A percentile compares a stretch with the other conserved stretches of the same genome.
Conservation (phyloP, 2,329 filamentous ascomycete genomes). For the Fusarium setosum region DNA sequence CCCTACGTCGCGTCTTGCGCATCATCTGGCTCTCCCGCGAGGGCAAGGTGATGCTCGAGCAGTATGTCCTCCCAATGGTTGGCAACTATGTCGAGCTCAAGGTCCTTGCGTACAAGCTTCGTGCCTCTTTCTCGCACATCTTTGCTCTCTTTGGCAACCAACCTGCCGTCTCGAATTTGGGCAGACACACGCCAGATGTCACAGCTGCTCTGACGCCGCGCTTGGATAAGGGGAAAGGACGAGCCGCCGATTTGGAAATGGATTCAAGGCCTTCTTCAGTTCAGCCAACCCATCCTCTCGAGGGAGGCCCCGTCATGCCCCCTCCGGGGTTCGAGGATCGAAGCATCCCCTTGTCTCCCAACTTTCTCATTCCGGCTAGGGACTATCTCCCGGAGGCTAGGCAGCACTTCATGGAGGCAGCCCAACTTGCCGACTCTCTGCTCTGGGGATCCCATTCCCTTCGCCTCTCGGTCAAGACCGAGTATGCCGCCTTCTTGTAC, state of each 20-base stretch:
- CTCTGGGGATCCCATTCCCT: slow-evolving; percentile 92
- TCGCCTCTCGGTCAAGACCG: slow-evolving; percentile 88
- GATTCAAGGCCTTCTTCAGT: slow-evolving; percentile 57
- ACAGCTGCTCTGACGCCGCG: slow-evolving; percentile 50
- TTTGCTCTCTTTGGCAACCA: slow-evolving; percentile 97
- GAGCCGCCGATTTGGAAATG: slow-evolving; percentile 56
- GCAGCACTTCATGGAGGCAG: slow-evolving; percentile 82
- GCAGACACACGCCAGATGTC: slow-evolving; percentile 62
- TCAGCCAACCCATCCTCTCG: slow-evolving; percentile 61
- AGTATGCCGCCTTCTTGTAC: slow-evolving; percentile 93
- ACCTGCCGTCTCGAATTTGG: slow-evolving; percentile 76
- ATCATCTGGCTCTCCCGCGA: slow-evolving; percentile 97
- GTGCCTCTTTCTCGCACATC: slow-evolving; percentile 95
- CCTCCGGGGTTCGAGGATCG: slow-evolving; percentile 65
- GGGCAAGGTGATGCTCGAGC: slow-evolving; percentile 87
- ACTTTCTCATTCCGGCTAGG: slow-evolving; percentile 82
- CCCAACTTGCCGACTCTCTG: slow-evolving; percentile 77
- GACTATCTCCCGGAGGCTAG: slow-evolving; percentile 88
- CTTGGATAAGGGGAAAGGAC: slow-evolving; percentile 60
- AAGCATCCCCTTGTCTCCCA: slow-evolving; percentile 60
- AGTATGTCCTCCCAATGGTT: slow-evolving; percentile 88
- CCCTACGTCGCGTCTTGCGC: slow-evolving; percentile 83
- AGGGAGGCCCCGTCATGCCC: slow-evolving; percentile 68
- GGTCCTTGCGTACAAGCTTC: slow-evolving; percentile 90
- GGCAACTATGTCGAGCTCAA: slow-evolving; percentile 84